Evolutionary conservation across 768 basidiomycete genomes (phyloP).

Genomic region (Calocybe indica): DNA sequence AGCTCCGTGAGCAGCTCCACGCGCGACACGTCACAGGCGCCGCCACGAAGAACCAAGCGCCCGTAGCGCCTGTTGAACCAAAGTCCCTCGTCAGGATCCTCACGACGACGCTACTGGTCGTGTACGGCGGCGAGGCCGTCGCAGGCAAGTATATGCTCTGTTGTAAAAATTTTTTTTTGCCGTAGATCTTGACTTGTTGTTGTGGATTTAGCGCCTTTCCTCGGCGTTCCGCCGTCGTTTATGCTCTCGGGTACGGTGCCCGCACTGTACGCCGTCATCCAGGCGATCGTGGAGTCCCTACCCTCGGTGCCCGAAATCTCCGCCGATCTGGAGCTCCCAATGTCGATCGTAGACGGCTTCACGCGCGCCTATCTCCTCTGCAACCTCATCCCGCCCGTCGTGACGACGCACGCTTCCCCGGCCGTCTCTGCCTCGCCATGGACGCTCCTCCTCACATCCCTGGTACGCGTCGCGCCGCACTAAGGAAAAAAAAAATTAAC

Average conservation of each 20-base stretch:
- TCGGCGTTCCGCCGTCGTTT: slow-evolving; percentile 71
- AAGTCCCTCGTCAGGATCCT: slow-evolving; percentile 54
- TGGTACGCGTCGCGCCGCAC: slow-evolving; percentile 39
- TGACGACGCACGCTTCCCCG: slow-evolving; percentile 45
- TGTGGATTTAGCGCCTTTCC: slow-evolving; percentile 43
- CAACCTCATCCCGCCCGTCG: slow-evolving; percentile 66
- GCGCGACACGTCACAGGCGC: slow-evolving; percentile 29
- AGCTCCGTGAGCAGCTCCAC: slow-evolving; percentile 49
- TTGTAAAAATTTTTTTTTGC: background rate
- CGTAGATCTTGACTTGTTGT: slow-evolving; percentile 3
- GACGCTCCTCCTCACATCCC: slow-evolving; percentile 67
- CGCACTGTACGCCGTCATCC: slow-evolving; percentile 51
- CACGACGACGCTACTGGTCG: slow-evolving; percentile 55
- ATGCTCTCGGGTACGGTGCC: slow-evolving; percentile 68
- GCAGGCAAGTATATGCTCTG: slow-evolving; percentile 37
- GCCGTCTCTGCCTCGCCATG: slow-evolving; percentile 63
- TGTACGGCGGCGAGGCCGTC: slow-evolving; percentile 76
- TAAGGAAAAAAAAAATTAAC: background rate
- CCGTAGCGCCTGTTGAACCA: slow-evolving; percentile 32
- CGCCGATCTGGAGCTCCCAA: slow-evolving; percentile 58
- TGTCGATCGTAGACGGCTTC: slow-evolving; percentile 72
- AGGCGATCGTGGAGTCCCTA: slow-evolving; percentile 55
- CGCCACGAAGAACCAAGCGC: slow-evolving; percentile 26
- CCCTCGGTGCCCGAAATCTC: slow-evolving; percentile 50
- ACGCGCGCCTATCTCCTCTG: slow-evolving; percentile 77